Evolutionary conservation across 805 yeast genomes (phyloP).

Genomic region (Lipomyces mesembrius): DNA sequence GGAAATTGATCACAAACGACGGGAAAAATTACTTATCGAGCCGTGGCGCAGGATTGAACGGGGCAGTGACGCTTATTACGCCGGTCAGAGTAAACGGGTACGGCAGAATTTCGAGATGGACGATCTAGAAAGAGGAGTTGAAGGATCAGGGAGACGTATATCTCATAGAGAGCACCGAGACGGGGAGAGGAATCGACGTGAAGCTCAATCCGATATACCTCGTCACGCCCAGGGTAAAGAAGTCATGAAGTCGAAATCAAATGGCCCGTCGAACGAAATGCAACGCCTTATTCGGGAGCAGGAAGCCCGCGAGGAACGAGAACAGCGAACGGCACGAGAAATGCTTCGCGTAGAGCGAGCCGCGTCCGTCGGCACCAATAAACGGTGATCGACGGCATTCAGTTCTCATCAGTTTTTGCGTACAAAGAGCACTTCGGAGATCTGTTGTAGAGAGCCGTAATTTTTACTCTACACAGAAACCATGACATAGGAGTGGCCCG

Average conservation of each 20-base stretch:
- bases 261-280: constrained; percentile 1
- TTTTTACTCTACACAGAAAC: too few relatives aligned
- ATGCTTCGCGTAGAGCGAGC: constrained; percentile 3
- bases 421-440: not conserved
- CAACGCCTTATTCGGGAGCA: constrained; percentile 17
- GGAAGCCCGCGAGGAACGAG: constrained; percentile 23
- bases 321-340: constrained; percentile 12
- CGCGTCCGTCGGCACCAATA: not conserved
- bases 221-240: not conserved
- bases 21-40: constrained; percentile 4
- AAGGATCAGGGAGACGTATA: not conserved
- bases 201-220: not conserved
- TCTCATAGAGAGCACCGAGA: not conserved
- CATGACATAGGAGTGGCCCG: too few relatives aligned
- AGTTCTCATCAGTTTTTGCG: not conserved
- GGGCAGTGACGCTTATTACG: constrained; percentile 13
- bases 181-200: not conserved
- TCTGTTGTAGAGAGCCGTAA: too few relatives aligned
- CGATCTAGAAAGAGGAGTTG: not conserved
- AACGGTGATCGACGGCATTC: not conserved
- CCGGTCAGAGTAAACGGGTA: not conserved
- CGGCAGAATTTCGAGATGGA: not conserved
- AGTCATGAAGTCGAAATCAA: not conserved
- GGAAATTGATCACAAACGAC: constrained; percentile 4
- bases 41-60: constrained; percentile 16